Evolutionary conservation across 176 grass and related monocot genomes (phyloP), one percentile per base, ranked within the genome.

Genomic region (Puya raimondii): DNA sequence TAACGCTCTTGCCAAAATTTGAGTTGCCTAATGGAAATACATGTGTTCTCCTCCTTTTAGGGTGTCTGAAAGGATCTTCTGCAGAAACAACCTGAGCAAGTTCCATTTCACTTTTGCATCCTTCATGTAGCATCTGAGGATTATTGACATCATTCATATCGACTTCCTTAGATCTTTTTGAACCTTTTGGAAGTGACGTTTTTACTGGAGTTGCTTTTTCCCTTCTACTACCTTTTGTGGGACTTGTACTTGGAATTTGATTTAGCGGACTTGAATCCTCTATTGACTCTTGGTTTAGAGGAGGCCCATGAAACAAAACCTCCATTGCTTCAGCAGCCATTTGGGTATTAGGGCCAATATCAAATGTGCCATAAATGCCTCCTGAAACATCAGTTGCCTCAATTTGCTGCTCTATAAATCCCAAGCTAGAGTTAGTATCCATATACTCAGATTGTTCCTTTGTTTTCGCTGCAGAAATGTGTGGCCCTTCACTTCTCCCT

Each of bases 271-370:
- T 21, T 74, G 67, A 57, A 76, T 22, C 81, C 80, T 80, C 69
- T 49, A 50, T 52, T 47, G 42, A 65, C 47, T 79, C 70, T 67
- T 27, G 68, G 85, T 78, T 78, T 80, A 74, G 59, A 80, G 83
- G 73, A 64, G 77, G 85, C 70, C 59, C 68, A 83, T 87, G 81
- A 49, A 76, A 65, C 76, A 91, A 49, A 42, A 70, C 76, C 66
- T 96, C 85, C 57, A 96, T 89, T 75, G 81, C 88, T 91, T 91
- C 88, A 25, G 71, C 64, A 82, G 88, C 88, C 79, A 91, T 85
- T 81, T 96, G 92, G 66, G 88, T 91, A 81, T 96, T 85, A 64
- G 79, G 83, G 61, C 86, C 88, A 81, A 89, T 72, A 82, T 86
- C 78, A 20, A 67, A 67, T 48, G 47, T 64, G 74, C 25, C 54